Evolutionary conservation across 1,284 basidiomycete species (phyloP), one percentile per base, ranked within the genome.

Genomic region (Inonotus hispidus): DNA sequence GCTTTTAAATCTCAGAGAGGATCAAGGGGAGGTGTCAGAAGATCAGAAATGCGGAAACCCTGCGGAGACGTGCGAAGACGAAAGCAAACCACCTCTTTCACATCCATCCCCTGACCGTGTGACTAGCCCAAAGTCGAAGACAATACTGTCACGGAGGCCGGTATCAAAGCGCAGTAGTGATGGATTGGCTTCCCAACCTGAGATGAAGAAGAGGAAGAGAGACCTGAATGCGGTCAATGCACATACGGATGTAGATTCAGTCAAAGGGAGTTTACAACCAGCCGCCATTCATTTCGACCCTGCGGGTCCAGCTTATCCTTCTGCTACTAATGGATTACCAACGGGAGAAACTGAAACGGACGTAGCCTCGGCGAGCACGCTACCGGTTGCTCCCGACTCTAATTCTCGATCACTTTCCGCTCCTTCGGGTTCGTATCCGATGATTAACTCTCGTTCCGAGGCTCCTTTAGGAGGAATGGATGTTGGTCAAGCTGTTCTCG

Each of bases 341-440:
- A 16, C 11, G 37, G 58, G 38, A 45, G 50, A 59, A 19, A 3
- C 11, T 1, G 29, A 35, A 29, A 23, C 32, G 14, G 25, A 19
- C 32, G 16, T 35, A 35, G 37, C 41, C 19, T 7, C 41, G 16
- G 16, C 37, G 37, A 45, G 32, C 14, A 19, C 21, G 21, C 38
- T n/a, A 46, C 25, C 59, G 59, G 55, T 49, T 43, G 16, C 46
- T 45, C 25, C 58, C 58, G 58, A 60, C 14, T n/a, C 27, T 35
- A 25, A 53, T 54, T 53, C 25, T 35, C 52, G 41, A 29, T 21
- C n/a, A 29, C 3, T 16, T 54, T 59, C 37, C 19, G n/a, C 53
- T 19, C n/a, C 52, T 29, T 19, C 52, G 38, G 3, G 19, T 10
- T 27, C 4, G 10, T 27, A 23, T 25, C 29, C 29, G 4, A 35